Evolutionary conservation across 83 land plant genomes (phyloP).

Genomic region (Thuja plicata): DNA sequence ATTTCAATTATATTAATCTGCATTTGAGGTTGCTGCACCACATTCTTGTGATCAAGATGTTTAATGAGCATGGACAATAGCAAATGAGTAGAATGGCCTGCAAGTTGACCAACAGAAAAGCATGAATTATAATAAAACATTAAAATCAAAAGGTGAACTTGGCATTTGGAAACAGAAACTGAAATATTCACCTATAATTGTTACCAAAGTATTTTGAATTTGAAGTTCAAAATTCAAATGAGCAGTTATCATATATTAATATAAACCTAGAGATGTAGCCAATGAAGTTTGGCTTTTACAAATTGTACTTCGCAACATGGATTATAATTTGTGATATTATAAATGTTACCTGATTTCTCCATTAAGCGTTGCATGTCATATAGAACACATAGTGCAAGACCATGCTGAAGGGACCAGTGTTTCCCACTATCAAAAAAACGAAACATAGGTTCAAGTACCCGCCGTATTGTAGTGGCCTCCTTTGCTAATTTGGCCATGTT

Average conservation of each 20-base stretch:
- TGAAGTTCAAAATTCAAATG: not conserved
- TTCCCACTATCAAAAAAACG: constrained; percentile 56
- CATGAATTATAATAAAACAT: too few species aligned
- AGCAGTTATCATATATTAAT: not conserved
- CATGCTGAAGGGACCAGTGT: constrained; percentile 60
- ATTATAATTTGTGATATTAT: not conserved
- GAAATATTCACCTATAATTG: not conserved
- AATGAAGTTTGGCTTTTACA: not conserved
- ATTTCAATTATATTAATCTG: constrained; percentile 55
- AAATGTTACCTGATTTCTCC: constrained; percentile 58
- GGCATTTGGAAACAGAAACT: not conserved
- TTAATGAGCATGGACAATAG: constrained; percentile 59
- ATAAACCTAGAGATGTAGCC: not conserved
- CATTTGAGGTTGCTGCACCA: constrained; percentile 46
- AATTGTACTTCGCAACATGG: not conserved
- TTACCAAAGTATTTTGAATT: not conserved
- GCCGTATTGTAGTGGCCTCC: constrained; percentile 82
- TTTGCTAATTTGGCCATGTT: constrained; percentile 75
- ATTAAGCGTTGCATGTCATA: constrained; percentile 48
- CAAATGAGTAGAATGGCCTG: constrained; percentile 71
- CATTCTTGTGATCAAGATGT: constrained; percentile 80
- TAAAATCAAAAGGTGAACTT: not conserved
- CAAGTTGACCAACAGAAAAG: not conserved
- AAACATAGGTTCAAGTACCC: constrained; percentile 74
- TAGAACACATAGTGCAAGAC: constrained; percentile 62